Evolutionary conservation across 306 rosid genomes (phyloP), one percentile per base, ranked within the genome.

Genomic region (Cucurbita argyrosperma): DNA sequence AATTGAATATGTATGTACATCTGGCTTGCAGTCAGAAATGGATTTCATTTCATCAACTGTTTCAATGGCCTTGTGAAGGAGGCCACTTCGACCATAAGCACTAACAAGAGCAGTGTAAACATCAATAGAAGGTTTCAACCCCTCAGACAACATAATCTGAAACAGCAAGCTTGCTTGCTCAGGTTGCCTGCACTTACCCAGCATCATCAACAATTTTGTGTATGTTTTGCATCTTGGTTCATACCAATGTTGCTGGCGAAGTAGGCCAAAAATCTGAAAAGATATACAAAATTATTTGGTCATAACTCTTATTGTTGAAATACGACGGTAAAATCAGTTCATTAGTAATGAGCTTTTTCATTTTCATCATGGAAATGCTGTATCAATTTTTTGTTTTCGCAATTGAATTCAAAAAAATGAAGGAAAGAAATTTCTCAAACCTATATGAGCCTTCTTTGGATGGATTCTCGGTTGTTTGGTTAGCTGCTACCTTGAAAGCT

Each of bases 231-330:
- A 80, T 85, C 97, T 88, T 6, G 97, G 89, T 77, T 85, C 81
- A 64, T 93, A 93, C 98, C 98, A 93, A 6, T 75, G 76, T 76
- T 93, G 98, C 85, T 87, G 80, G 42, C 97, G 93, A 65, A 93
- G 94, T 49, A 93, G 83, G n/a, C 80, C 85, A 67, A 93, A 93
- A 74, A 87, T 84, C 98, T 93, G 81, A 71, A 78, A 62, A 64
- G 77, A 50, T 42, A 35, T 64, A 78, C 14, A 15, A 52, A 52
- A 71, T 71, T 71, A 49, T 71, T 7, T 30, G 18, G 46, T 37
- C 59, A 71, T 16, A 14, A 71, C 75, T 50, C 46, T 18, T 30
- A 35, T 35, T 21, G 23, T 52, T 8, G 49, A 69, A 21, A 65
- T 42, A 9, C 14, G 23, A 65, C 39, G 7, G 72, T 10, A 43